A percentile compares a stretch with the other conserved stretches of the same genome.
phyloP scores from a whole-genome alignment of 306 rosid genomes.

The Geum urbanum region DNA sequence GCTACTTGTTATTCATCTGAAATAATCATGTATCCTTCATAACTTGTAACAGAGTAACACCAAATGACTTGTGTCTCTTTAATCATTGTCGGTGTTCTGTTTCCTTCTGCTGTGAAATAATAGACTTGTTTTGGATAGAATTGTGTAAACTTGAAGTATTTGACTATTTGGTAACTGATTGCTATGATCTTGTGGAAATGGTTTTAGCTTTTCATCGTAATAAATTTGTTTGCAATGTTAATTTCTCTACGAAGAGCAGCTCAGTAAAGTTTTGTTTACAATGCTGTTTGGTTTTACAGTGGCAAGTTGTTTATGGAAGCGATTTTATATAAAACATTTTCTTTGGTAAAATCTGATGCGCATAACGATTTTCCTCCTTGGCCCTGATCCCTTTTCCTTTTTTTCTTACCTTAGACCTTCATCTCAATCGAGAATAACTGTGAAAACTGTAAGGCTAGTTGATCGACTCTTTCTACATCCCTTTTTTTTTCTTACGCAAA shows the following conservation, averaged over 20 bases:
- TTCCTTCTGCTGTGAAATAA: not conserved
- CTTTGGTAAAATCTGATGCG: too few species aligned
- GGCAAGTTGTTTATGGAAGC: too few species aligned
- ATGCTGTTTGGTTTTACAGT: too few species aligned
- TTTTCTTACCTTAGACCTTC: too few species aligned
- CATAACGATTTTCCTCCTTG: too few species aligned
- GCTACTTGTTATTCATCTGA: conserved; percentile 11
- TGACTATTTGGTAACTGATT: not conserved
- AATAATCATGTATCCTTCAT: not conserved
- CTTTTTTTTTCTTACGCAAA: too few species aligned
- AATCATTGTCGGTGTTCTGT: not conserved
- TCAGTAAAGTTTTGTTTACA: too few species aligned
- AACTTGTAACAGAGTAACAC: not conserved
- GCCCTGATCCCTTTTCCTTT: too few species aligned
- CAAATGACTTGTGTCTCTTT: not conserved
- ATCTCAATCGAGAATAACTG: too few species aligned
- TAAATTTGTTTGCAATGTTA: not conserved
- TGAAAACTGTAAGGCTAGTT: too few species aligned
- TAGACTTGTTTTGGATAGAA: not conserved
- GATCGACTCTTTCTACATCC: too few species aligned
- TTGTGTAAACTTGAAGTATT: not conserved
- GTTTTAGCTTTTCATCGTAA: not conserved
- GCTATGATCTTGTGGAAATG: not conserved
- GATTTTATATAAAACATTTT: too few species aligned
- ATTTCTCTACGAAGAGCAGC: not conserved